Evolutionary conservation across 228 moss, liverwort and hornwort species (phyloP).

Genomic region (Sphagnum fallax): DNA sequence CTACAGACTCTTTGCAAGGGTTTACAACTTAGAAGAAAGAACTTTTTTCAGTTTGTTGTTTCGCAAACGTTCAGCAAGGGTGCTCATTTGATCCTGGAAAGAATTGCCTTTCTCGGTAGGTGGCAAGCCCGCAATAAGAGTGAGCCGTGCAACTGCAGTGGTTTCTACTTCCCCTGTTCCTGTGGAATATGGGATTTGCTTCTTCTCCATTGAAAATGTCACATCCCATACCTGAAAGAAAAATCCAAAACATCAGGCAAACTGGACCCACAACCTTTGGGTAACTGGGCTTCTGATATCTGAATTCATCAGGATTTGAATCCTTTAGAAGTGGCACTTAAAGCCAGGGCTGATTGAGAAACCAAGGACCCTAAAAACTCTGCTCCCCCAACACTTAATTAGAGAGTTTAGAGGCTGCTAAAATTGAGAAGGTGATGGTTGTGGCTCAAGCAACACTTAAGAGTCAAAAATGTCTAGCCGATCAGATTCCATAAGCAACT

Average conservation of each 20-base stretch:
- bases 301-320: not conserved
- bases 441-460: too few relatives aligned
- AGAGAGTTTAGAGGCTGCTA: too few relatives aligned
- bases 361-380: too few relatives aligned
- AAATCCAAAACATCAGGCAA: not conserved
- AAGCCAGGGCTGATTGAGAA: not conserved
- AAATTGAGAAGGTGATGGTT: too few relatives aligned
- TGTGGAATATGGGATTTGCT: slow-evolving; percentile 1
- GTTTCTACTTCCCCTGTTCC: slow-evolving; percentile 16
- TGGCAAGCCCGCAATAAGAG: slow-evolving; percentile 43
- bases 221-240: slow-evolving; percentile 47
- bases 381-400: too few relatives aligned
- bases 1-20: too few relatives aligned
- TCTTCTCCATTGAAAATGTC: slow-evolving; percentile 16
- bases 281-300: not conserved
- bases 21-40: too few relatives aligned
- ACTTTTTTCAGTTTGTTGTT: too few relatives aligned
- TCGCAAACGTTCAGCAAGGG: too few relatives aligned
- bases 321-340: not conserved
- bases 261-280: not conserved
- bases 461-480: too few relatives aligned
- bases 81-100: too few relatives aligned
- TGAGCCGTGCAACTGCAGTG: slow-evolving; percentile 45
- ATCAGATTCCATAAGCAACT: too few relatives aligned
- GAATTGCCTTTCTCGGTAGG: slow-evolving; percentile 3